Conservation (phyloP, 495 filamentous ascomycete species). For the Saxophila tyrrhenica region DNA sequence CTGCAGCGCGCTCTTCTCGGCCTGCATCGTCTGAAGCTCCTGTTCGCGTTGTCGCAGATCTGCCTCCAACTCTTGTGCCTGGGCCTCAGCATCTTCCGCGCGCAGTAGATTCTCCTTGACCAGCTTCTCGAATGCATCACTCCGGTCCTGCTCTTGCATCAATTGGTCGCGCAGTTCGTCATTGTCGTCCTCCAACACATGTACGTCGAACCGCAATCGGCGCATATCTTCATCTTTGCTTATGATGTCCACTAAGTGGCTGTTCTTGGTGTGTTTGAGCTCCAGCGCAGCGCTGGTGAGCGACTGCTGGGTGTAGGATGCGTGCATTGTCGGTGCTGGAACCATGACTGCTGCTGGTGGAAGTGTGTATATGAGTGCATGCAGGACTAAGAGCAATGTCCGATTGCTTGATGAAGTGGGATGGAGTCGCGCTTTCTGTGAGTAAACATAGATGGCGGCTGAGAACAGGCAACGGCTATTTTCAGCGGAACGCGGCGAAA, state of each 20-base stretch:
- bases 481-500: too few species aligned
- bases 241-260: constrained; percentile 46
- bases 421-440: neutral
- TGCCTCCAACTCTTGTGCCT: constrained; percentile 44
- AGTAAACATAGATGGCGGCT: too few species aligned
- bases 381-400: neutral
- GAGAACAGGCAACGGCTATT: too few species aligned
- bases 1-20: constrained; percentile 54
- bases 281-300: constrained; percentile 46
- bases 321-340: constrained; percentile 1
- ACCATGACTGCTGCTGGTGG: constrained; percentile 3
- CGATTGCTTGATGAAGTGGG: neutral
- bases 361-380: too few species aligned
- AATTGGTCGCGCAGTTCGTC: constrained; percentile 52
- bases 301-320: constrained; percentile 27
- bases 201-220: constrained; percentile 49
- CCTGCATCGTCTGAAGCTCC: constrained; percentile 54
- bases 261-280: constrained; percentile 49
- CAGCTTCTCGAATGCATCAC: constrained; percentile 37
- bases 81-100: constrained; percentile 44
- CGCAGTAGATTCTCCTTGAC: constrained; percentile 46
- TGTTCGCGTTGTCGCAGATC: constrained; percentile 44
- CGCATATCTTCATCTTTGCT: constrained; percentile 59
- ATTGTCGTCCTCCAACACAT: constrained; percentile 62
- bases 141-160: constrained; percentile 40